A percentile compares a stretch with the other conserved stretches of the same genome.
Evolutionary conservation across 768 basidiomycete genomes (phyloP).

Genomic region (Suillus americanus): DNA sequence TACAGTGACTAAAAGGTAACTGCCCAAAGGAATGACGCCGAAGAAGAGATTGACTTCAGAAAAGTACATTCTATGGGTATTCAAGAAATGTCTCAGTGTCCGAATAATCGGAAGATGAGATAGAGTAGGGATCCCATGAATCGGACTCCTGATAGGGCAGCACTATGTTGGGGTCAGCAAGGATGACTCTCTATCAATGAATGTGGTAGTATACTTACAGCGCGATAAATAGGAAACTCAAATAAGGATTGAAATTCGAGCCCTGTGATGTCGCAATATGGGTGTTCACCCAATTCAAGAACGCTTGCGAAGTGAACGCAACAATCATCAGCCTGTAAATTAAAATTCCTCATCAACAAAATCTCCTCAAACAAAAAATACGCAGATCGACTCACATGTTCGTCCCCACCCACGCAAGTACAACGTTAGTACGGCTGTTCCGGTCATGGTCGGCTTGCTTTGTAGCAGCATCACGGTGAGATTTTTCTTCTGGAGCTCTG

Average conservation of each 20-base stretch:
- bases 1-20: neutral
- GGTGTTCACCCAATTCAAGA: constrained; percentile 67
- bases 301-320: constrained; percentile 74
- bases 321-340: constrained; percentile 61
- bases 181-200: neutral
- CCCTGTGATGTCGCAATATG: constrained; percentile 52
- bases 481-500: constrained; percentile 69
- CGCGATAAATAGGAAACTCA: constrained; percentile 75
- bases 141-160: constrained; percentile 77
- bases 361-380: constrained; percentile 1
- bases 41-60: neutral
- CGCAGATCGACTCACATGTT: constrained; percentile 63
- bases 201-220: constrained; percentile 37
- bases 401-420: constrained; percentile 78
- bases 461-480: constrained; percentile 83
- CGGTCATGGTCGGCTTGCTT: constrained; percentile 88
- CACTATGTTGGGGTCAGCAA: constrained; percentile 38
- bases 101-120: constrained; percentile 72
- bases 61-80: neutral
- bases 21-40: neutral
- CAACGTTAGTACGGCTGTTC: constrained; percentile 82
- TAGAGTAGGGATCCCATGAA: constrained; percentile 80
- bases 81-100: constrained; percentile 20
- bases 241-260: constrained; percentile 84
- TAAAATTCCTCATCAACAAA: constrained; percentile 1